Percentiles rank a stretch among this genome's conserved stretches.
These are phyloP conservation scores for Pestalotiopsis sp. DNA, from an alignment of 2,329 filamentous ascomycete genomes.

Conservation along the genomic window DNA sequence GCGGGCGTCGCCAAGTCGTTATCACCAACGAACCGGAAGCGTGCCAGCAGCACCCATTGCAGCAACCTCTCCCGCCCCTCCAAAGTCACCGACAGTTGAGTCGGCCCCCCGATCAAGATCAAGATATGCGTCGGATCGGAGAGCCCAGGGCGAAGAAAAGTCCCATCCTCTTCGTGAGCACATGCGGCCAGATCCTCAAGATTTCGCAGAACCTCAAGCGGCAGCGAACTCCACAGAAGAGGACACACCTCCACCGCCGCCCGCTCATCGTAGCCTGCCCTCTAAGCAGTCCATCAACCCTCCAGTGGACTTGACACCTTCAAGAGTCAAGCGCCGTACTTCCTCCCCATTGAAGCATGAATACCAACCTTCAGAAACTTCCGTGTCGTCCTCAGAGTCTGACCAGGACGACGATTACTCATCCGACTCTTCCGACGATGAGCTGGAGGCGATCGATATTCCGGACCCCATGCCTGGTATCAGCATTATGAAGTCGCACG, in stretches of 20 bases:
- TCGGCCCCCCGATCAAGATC: constrained; percentile 27
- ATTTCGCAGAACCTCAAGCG: constrained; percentile 35
- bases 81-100: constrained; percentile 42
- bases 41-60: constrained; percentile 31
- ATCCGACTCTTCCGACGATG: constrained; percentile 52
- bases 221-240: constrained; percentile 32
- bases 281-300: constrained; percentile 42
- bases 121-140: constrained; percentile 16
- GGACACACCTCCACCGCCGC: constrained; percentile 49
- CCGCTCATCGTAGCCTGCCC: constrained; percentile 51
- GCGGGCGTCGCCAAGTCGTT: constrained; percentile 38
- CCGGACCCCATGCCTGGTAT: constrained; percentile 62
- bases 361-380: constrained; percentile 81
- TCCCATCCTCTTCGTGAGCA: constrained; percentile 15
- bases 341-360: constrained; percentile 97
- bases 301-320: constrained; percentile 49
- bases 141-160: constrained; percentile 13
- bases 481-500: constrained; percentile 50
- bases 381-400: constrained; percentile 33
- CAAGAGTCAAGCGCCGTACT: constrained; percentile 67
- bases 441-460: constrained; percentile 63
- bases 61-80: constrained; percentile 27
- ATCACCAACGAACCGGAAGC: constrained; percentile 34
- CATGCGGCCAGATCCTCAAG: constrained; percentile 26
- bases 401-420: constrained; percentile 55